Percentiles rank a stretch among this genome's conserved stretches.
phyloP scores from a whole-genome alignment of 1,284 basidiomycete species.

The Irpex lacteus region DNA sequence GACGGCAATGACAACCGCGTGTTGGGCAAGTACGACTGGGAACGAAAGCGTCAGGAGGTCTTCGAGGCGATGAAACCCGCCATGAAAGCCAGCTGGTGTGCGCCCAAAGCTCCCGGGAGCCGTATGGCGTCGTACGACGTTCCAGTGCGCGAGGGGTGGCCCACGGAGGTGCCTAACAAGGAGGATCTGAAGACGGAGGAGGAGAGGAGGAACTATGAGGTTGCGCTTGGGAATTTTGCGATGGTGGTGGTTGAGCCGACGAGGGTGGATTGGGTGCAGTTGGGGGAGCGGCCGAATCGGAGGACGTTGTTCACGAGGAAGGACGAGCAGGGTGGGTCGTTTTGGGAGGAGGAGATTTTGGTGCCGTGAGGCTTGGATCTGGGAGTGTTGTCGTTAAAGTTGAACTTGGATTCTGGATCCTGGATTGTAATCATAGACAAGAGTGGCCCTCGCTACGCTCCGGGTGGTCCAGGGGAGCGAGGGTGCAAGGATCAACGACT shows the following conservation, averaged over 20 bases:
- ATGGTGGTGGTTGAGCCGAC: constrained; percentile 62
- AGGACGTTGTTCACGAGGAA: constrained; percentile 49
- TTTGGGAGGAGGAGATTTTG: constrained; percentile 53
- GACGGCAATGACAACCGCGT: background rate
- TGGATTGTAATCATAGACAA: background rate
- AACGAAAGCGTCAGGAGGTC: constrained; percentile 46
- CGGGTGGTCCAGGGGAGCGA: no score
- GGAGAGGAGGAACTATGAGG: constrained; percentile 42
- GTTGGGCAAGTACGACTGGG: constrained; percentile 51
- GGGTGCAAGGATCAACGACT: no score
- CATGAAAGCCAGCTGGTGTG: constrained; percentile 66
- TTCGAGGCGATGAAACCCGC: constrained; percentile 52
- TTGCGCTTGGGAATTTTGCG: constrained; percentile 59
- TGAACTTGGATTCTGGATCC: no score
- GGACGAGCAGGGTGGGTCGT: constrained; percentile 23
- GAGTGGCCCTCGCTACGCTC: no score
- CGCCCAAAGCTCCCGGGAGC: constrained; percentile 51
- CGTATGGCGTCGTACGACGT: constrained; percentile 48
- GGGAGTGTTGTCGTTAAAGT: no score
- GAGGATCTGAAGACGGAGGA: constrained; percentile 42
- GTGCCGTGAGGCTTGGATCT: constrained; percentile 45
- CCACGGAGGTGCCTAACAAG: constrained; percentile 32
- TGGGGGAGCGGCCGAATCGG: constrained; percentile 51
- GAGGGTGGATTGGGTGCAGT: constrained; percentile 61
- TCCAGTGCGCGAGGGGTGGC: constrained; percentile 50